phyloP scores from a whole-genome alignment of 768 basidiomycete genomes.

The Boletus rufocinnamomeus region DNA sequence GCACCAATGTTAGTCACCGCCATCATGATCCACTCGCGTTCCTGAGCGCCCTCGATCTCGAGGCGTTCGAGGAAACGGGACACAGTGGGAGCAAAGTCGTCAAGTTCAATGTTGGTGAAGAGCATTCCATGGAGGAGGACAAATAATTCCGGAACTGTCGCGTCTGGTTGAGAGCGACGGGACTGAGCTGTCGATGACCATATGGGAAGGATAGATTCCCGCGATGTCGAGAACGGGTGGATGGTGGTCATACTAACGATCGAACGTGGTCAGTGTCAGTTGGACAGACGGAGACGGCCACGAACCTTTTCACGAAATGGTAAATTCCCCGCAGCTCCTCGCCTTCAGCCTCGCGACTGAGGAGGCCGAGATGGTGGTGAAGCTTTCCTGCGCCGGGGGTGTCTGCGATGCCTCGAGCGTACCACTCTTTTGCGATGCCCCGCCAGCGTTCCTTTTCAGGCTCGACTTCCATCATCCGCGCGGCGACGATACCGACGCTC shows the following conservation, averaged over 20 bases:
- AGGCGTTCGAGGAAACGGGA: constrained; percentile 87
- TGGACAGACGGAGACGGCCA: not conserved
- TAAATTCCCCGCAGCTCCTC: constrained; percentile 87
- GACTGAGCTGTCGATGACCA: constrained; percentile 72
- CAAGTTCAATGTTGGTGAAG: constrained; percentile 92
- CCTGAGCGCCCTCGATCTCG: constrained; percentile 76
- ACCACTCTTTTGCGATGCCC: constrained; percentile 90
- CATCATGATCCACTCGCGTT: constrained; percentile 97
- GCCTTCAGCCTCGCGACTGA: constrained; percentile 79
- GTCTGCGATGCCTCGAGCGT: constrained; percentile 79
- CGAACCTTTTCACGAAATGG: constrained; percentile 93
- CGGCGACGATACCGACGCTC: constrained; percentile 85
- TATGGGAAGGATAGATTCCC: constrained; percentile 86
- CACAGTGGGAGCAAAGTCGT: constrained; percentile 82
- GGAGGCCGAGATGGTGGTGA: constrained; percentile 90
- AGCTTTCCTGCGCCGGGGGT: constrained; percentile 93
- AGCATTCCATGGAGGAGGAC: constrained; percentile 95
- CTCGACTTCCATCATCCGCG: constrained; percentile 79
- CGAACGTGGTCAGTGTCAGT: constrained; percentile 9
- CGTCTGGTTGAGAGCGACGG: constrained; percentile 75
- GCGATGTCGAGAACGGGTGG: constrained; percentile 84
- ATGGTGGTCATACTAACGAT: constrained; percentile 79
- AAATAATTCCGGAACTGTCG: constrained; percentile 75
- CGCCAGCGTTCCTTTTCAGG: constrained; percentile 94
- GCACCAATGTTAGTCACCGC: constrained; percentile 80